Conservation (phyloP, 78 protist genomes). For the Dictyostelium intermedium region DNA sequence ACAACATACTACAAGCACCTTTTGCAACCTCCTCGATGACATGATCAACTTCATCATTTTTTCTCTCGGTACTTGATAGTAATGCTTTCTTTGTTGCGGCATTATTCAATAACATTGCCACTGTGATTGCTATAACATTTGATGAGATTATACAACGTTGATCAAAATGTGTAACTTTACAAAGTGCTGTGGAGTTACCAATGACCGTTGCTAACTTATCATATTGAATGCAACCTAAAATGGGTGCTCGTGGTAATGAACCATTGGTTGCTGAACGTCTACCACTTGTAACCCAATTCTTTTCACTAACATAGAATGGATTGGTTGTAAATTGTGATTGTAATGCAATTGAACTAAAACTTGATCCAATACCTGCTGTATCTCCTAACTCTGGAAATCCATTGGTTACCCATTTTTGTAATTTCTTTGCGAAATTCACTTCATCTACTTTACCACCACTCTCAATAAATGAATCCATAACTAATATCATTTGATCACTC, state of each 20-base stretch:
- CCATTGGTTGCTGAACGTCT: slow-evolving; percentile 67
- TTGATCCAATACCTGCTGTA: slow-evolving; percentile 68
- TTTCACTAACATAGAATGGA: slow-evolving; percentile 52
- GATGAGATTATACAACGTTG: slow-evolving; percentile 45
- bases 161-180: slow-evolving; percentile 55
- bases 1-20: slow-evolving; percentile 9
- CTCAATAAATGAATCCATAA: slow-evolving; percentile 44
- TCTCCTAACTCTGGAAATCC: slow-evolving; percentile 82
- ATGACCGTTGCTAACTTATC: slow-evolving; percentile 17
- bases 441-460: slow-evolving; percentile 47
- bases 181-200: not conserved
- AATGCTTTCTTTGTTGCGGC: slow-evolving; percentile 8
- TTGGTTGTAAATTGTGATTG: slow-evolving; percentile 46
- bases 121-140: slow-evolving; percentile 20
- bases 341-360: slow-evolving; percentile 45
- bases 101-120: slow-evolving; percentile 39
- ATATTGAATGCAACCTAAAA: not conserved
- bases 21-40: slow-evolving; percentile 56
- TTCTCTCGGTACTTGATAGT: not conserved
- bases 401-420: slow-evolving; percentile 63
- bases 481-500: slow-evolving; percentile 82
- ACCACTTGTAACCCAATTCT: slow-evolving; percentile 67
- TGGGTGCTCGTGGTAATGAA: slow-evolving; percentile 7
- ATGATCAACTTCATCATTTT: slow-evolving; percentile 62
- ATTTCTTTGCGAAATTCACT: slow-evolving; percentile 51